These are phyloP conservation scores for Apiospora malaysiana DNA, from an alignment of 2,329 filamentous ascomycete species.

Conservation along the genomic window DNA sequence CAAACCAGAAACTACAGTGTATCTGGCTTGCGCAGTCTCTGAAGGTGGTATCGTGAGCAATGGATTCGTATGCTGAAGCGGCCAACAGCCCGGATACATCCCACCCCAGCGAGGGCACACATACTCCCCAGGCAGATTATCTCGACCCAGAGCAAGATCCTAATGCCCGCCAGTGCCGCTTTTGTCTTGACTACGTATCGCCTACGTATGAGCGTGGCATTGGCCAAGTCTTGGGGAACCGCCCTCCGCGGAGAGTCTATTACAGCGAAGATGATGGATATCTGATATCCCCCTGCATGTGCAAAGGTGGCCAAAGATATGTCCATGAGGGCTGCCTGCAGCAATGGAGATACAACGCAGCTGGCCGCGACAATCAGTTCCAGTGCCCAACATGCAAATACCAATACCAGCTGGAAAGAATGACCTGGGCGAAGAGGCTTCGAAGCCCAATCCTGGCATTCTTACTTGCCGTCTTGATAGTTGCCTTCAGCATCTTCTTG, in stretches of 20 bases:
- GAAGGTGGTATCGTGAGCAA: slow-evolving; percentile 14
- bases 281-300: slow-evolving; percentile 87
- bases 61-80: background rate
- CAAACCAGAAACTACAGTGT: background rate
- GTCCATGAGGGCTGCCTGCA: slow-evolving; percentile 92
- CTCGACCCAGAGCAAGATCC: slow-evolving; percentile 17
- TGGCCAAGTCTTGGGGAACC: background rate
- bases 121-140: background rate
- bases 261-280: slow-evolving; percentile 78
- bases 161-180: slow-evolving; percentile 20
- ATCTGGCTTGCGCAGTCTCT: background rate
- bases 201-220: slow-evolving; percentile 10
- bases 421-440: slow-evolving; percentile 76
- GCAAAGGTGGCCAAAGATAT: slow-evolving; percentile 91
- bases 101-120: background rate
- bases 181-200: slow-evolving; percentile 11
- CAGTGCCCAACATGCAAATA: slow-evolving; percentile 85
- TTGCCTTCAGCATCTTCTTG: slow-evolving; percentile 75
- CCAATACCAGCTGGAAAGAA: slow-evolving; percentile 76
- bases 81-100: background rate
- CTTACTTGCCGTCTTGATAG: slow-evolving; percentile 72
- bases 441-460: slow-evolving; percentile 72
- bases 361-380: slow-evolving; percentile 73
- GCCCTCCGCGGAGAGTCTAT: slow-evolving; percentile 51
- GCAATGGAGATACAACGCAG: slow-evolving; percentile 76